Percentiles rank a stretch among this genome's conserved stretches.
Evolutionary conservation across 2,329 filamentous ascomycete species (phyloP).

Genomic region (Cytospora mali): DNA sequence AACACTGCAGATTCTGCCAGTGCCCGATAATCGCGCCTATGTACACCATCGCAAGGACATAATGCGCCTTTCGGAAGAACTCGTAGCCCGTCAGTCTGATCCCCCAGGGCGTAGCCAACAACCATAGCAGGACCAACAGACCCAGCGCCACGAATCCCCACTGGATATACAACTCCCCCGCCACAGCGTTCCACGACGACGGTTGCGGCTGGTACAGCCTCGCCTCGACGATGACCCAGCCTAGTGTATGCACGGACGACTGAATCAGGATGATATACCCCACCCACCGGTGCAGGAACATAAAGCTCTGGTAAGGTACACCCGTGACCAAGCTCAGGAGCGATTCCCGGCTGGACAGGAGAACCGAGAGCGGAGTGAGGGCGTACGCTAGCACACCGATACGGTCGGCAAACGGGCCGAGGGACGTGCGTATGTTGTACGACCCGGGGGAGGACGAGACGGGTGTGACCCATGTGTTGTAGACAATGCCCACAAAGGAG

Average conservation of each 20-base stretch:
- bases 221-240: conserved; percentile 69
- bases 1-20: conserved; percentile 69
- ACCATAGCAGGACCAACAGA: conserved; percentile 62
- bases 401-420: conserved; percentile 71
- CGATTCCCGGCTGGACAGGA: conserved; percentile 70
- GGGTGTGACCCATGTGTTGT: conserved; percentile 71
- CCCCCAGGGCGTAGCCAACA: conserved; percentile 58
- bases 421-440: conserved; percentile 64
- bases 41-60: conserved; percentile 72
- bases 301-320: conserved; percentile 75
- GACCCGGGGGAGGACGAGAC: conserved; percentile 57
- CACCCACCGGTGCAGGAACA: conserved; percentile 76
- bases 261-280: conserved; percentile 74
- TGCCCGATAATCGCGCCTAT: conserved; percentile 77
- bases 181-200: conserved; percentile 55
- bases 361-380: conserved; percentile 69
- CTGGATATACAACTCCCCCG: conserved; percentile 68
- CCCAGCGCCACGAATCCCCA: conserved; percentile 73
- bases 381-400: conserved; percentile 73
- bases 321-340: conserved; percentile 71
- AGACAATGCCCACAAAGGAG: conserved; percentile 69
- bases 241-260: conserved; percentile 68
- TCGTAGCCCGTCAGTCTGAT: conserved; percentile 74
- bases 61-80: conserved; percentile 75
- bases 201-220: conserved; percentile 74